Conservation (phyloP, 2,329 filamentous ascomycete species). For the Cladophialophora chaetospira region DNA sequence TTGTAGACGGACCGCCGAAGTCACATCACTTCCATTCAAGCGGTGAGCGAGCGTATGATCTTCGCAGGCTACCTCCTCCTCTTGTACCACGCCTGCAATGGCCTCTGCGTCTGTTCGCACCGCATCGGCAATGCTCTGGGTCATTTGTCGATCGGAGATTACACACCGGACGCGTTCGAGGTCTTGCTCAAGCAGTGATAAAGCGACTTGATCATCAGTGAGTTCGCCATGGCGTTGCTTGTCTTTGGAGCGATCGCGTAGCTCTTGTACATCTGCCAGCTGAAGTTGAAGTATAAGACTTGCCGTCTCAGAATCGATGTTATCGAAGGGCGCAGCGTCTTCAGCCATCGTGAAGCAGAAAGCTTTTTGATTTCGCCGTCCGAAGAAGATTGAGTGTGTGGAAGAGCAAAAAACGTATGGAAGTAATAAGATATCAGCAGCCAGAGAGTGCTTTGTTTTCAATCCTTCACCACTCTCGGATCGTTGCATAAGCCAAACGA, state of each 20-base stretch:
- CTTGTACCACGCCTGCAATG: conserved; percentile 2
- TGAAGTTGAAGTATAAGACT: conserved; percentile 30
- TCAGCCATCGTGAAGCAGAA: too few species aligned
- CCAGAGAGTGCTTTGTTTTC: too few species aligned
- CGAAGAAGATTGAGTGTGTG: background rate
- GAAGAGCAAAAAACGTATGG: too few species aligned
- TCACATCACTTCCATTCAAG: conserved; percentile 3
- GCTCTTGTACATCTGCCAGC: conserved; percentile 28
- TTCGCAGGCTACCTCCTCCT: conserved; percentile 17
- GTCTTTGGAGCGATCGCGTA: conserved; percentile 22
- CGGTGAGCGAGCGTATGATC: conserved; percentile 14
- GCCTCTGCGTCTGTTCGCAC: conserved; percentile 21
- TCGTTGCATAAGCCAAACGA: too few species aligned
- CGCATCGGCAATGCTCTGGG: conserved; percentile 33
- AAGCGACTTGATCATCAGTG: conserved; percentile 17
- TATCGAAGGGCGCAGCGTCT: too few species aligned
- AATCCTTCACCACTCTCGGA: too few species aligned
- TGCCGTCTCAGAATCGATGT: conserved; percentile 21
- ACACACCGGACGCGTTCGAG: conserved; percentile 11
- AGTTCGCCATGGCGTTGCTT: conserved; percentile 24
- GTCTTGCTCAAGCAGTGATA: conserved; percentile 27
- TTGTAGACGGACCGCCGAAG: conserved; percentile 8
- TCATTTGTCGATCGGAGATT: conserved; percentile 30
- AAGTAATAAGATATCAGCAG: too few species aligned
- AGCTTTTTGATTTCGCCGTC: too few species aligned